Evolutionary conservation across 306 rosid genomes (phyloP).

Genomic region (Cucumis hystrix): DNA sequence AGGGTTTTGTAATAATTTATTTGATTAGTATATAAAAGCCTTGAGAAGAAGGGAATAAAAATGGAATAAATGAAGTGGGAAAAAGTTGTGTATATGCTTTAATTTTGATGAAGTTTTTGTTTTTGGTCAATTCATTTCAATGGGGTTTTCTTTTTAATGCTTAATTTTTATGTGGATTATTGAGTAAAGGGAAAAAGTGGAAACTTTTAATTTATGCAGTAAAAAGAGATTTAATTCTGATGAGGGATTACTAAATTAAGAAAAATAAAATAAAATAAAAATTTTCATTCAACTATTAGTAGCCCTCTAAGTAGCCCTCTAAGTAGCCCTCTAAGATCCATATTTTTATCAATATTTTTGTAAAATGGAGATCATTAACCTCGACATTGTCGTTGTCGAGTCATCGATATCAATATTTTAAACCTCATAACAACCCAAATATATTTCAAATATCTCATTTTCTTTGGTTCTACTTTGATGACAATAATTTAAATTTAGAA

Average conservation of each 20-base stretch:
- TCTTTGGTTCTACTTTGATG: neutral
- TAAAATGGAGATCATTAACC: no score
- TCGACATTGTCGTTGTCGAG: no score
- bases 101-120: neutral
- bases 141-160: neutral
- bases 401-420: no score
- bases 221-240: neutral
- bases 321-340: no score
- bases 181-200: neutral
- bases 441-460: constrained; percentile 11
- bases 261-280: no score
- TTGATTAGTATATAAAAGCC: neutral
- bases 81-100: neutral
- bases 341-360: no score
- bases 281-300: no score
- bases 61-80: neutral
- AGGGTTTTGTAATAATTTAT: neutral
- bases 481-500: neutral
- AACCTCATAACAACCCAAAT: neutral
- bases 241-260: no score
- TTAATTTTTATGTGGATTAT: neutral
- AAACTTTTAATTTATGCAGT: neutral
- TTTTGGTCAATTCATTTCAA: neutral
- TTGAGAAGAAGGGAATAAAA: neutral
- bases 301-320: no score